Conservation (phyloP, 2,329 filamentous ascomycete species). For the Camillea tinctor region DNA sequence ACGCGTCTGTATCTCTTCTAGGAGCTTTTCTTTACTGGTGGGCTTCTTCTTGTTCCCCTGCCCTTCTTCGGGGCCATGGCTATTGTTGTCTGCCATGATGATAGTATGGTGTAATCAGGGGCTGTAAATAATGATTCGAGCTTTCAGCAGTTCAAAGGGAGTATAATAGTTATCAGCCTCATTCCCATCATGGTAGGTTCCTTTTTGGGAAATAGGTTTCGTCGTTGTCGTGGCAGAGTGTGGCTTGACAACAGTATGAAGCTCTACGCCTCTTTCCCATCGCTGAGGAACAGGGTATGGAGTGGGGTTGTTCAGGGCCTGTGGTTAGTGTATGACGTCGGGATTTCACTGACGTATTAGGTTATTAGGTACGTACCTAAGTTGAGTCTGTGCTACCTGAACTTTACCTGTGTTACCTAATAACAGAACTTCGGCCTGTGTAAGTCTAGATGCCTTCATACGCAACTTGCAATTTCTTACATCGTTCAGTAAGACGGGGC, state of each 20-base stretch:
- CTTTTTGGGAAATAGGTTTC: not conserved
- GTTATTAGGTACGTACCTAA: not conserved
- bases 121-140: not conserved
- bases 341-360: not conserved
- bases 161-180: not conserved
- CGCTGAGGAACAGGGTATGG: not conserved
- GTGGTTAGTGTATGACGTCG: not conserved
- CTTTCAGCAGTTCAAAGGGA: not conserved
- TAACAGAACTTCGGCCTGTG: not conserved
- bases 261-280: not conserved
- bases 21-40: slow-evolving; percentile 31
- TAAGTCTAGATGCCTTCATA: not conserved
- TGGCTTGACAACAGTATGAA: not conserved
- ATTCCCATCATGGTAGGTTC: not conserved
- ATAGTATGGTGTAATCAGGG: not conserved
- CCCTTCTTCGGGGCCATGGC: slow-evolving; percentile 2
- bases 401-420: too few relatives aligned
- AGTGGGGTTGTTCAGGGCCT: not conserved
- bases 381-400: not conserved
- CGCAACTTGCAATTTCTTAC: not conserved
- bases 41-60: slow-evolving; percentile 18
- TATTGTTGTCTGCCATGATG: not conserved
- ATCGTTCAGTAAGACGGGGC: not conserved
- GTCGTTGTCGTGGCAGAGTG: not conserved
- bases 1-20: slow-evolving; percentile 30